phyloP scores from a whole-genome alignment of 306 rosid species.

The Cyamopsis tetragonoloba region DNA sequence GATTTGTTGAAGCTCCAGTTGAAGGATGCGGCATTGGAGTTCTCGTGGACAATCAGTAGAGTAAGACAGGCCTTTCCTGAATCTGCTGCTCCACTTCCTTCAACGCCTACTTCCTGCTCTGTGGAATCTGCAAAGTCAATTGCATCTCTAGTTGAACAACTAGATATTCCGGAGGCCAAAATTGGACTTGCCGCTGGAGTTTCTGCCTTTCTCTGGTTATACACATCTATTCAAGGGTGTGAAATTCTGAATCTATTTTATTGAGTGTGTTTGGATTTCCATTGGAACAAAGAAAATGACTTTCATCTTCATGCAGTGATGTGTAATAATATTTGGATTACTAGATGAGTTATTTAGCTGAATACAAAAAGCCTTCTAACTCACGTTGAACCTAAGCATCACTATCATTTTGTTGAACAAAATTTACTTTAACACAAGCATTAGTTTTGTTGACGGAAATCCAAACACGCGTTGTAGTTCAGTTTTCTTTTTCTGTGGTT shows the following conservation, averaged over 20 bases:
- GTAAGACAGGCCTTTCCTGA: constrained; percentile 49
- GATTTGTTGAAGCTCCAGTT: constrained; percentile 60
- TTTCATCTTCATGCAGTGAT: too few relatives aligned
- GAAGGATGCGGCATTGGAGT: constrained; percentile 66
- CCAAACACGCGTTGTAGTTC: too few relatives aligned
- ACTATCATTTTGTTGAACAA: too few relatives aligned
- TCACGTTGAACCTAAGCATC: too few relatives aligned
- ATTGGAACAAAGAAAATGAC: too few relatives aligned
- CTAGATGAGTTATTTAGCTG: too few relatives aligned
- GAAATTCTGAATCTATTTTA: not conserved
- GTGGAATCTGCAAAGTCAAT: constrained; percentile 53
- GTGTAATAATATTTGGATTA: too few relatives aligned
- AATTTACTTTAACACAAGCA: too few relatives aligned
- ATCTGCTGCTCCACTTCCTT: constrained; percentile 30
- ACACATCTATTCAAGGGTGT: constrained; percentile 81
- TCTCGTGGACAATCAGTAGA: constrained; percentile 73
- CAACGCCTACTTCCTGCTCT: constrained; percentile 59
- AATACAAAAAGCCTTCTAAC: too few relatives aligned
- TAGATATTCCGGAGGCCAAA: constrained; percentile 62
- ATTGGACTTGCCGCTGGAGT: constrained; percentile 68
- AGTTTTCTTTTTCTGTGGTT: not conserved
- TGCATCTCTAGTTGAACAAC: constrained; percentile 60
- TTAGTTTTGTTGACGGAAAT: too few relatives aligned
- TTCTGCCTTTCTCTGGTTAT: constrained; percentile 87
- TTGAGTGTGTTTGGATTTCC: not conserved